Evolutionary conservation across 1,284 basidiomycete species (phyloP), one percentile per base, ranked within the genome.

Genomic region (Apiotrichum laibachii): DNA sequence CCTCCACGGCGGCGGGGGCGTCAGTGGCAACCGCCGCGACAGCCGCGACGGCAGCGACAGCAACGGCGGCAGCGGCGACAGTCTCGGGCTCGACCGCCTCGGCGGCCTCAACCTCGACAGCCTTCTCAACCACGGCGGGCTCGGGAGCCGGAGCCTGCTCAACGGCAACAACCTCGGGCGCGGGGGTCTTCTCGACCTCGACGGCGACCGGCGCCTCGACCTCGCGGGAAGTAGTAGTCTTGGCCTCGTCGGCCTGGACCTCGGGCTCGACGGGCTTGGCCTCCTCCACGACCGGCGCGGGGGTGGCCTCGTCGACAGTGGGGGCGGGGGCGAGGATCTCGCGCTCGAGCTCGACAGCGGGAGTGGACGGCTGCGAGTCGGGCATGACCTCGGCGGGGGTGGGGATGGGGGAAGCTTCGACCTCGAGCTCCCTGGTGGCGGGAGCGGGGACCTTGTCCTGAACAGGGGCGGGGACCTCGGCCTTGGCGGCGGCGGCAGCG

Each of bases 311-410:
- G 19, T 18, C 43, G 5, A 12, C 11, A 19, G 21, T 19, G 11
- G 46, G 31, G 19, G n/a, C 26, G 26, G 21, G 15, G 16, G 33
- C 47, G 47, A 49, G 47, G n/a, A 49, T 49, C n/a, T 49, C 47
- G 34, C 34, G 31, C 47, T 34, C 13, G 33, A 35, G 13, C 47
- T 49, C 47, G 47, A 35, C 33, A 21, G 47, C 47, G 34, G 47
- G 47, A 3, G 47, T 49, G 1, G 47, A 8, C 8, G 46, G 46
- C 46, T 47, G 46, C 16, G 46, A 47, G 15, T 47, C 34, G 34
- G 47, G 47, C 33, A 33, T 49, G 18, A 49, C 47, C 33, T 49
- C 47, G 47, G 47, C 31, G 45, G 22, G 45, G 7, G 26, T 22
- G 4, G 12, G 5, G 26, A 15, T 10, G 31, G 45, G 22, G 26